Conservation (phyloP, 352 stramenopile genomes). For the Globisporangium heterothallicum region DNA sequence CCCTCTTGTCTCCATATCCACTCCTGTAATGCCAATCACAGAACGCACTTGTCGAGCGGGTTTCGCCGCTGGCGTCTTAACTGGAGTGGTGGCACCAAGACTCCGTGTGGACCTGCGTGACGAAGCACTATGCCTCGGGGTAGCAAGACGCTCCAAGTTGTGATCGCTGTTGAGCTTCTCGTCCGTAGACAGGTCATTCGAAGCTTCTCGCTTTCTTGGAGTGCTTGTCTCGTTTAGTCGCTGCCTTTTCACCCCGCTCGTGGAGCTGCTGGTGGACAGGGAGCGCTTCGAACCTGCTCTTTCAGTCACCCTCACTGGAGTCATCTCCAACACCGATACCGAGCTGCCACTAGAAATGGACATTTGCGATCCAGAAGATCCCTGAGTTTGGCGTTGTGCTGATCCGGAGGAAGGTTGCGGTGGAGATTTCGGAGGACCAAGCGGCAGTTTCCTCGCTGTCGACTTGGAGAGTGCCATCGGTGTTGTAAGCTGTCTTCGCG, state of each 20-base stretch:
- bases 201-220: not conserved
- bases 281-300: constrained; percentile 3
- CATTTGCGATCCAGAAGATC: not conserved
- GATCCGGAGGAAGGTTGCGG: not conserved
- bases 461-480: not conserved
- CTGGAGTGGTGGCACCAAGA: constrained; percentile 7
- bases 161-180: constrained; percentile 4
- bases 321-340: constrained; percentile 15
- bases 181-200: not conserved
- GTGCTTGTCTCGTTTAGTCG: not conserved
- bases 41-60: constrained; percentile 32
- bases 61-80: constrained; percentile 9
- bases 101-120: constrained; percentile 11
- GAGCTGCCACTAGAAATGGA: not conserved
- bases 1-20: constrained; percentile 45
- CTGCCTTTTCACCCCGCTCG: not conserved
- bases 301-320: constrained; percentile 11
- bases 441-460: constrained; percentile 10
- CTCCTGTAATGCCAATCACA: constrained; percentile 74
- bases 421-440: constrained; percentile 7
- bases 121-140: constrained; percentile 3
- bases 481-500: constrained; percentile 6
- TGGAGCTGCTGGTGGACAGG: constrained; percentile 1
- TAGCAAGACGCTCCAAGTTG: constrained; percentile 9
- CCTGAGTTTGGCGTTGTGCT: not conserved